These are phyloP conservation scores for Polychaeton citri DNA, from an alignment of 2,329 filamentous ascomycete species.

Conservation along the genomic window DNA sequence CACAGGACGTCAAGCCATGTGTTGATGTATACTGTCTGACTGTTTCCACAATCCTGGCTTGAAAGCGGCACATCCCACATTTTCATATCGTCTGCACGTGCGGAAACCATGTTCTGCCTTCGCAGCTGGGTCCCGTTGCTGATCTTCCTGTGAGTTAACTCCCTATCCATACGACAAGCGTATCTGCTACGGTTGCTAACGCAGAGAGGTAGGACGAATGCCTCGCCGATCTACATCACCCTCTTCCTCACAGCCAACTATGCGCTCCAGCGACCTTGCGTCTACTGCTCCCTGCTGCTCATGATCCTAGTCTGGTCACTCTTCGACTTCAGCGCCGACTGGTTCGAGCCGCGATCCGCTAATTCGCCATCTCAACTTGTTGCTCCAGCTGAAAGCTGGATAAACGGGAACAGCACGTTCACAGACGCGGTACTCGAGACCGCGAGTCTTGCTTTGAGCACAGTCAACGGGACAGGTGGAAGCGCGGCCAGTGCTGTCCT, in stretches of 20 bases:
- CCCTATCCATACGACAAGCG: neutral
- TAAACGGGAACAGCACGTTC: conserved; percentile 19
- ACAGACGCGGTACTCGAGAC: conserved; percentile 51
- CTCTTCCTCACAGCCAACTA: conserved; percentile 71
- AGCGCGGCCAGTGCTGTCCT: conserved; percentile 54
- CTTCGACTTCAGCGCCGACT: conserved; percentile 83
- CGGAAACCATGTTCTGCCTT: conserved; percentile 51
- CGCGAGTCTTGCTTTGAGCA: conserved; percentile 32
- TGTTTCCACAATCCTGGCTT: too few relatives aligned
- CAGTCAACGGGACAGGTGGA: conserved; percentile 56
- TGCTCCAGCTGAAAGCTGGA: conserved; percentile 6
- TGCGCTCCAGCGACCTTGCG: conserved; percentile 89
- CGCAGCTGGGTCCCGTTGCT: conserved; percentile 42
- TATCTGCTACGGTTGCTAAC: conserved; percentile 4
- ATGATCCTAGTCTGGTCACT: conserved; percentile 91
- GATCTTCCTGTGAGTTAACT: conserved; percentile 37
- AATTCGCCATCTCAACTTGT: conserved; percentile 20
- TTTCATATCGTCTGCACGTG: too few relatives aligned
- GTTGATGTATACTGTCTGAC: too few relatives aligned
- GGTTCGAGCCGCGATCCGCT: conserved; percentile 65
- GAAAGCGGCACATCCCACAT: too few relatives aligned
- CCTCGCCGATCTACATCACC: conserved; percentile 36
- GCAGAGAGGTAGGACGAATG: conserved; percentile 27
- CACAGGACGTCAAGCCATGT: too few relatives aligned
- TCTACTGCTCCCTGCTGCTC: conserved; percentile 94